Conservation (phyloP, 2,329 filamentous ascomycete species). For the Phoma sp. region DNA sequence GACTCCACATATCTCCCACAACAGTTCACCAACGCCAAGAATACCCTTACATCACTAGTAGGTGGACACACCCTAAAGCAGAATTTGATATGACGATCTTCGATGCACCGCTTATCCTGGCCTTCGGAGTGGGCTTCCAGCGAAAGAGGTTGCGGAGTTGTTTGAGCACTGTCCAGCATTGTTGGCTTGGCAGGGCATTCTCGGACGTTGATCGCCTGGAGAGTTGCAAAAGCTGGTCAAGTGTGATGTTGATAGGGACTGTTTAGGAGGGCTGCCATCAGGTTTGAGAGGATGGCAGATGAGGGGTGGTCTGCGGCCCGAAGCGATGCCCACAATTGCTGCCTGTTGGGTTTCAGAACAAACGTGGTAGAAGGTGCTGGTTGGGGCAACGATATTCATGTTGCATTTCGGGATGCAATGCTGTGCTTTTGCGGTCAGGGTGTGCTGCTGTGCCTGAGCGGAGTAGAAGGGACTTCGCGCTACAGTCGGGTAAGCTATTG, state of each 20-base stretch:
- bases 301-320: constrained; percentile 11
- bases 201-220: constrained; percentile 13
- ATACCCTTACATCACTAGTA: constrained; percentile 10
- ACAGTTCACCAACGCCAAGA: constrained; percentile 8
- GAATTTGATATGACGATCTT: constrained; percentile 6
- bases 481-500: constrained; percentile 10
- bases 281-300: constrained; percentile 7
- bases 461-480: not conserved
- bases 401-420: not conserved
- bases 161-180: constrained; percentile 1
- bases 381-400: not conserved
- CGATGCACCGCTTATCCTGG: not conserved
- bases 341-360: constrained; percentile 5
- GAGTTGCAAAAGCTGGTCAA: constrained; percentile 2
- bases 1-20: constrained; percentile 1
- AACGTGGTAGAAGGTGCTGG: not conserved
- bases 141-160: constrained; percentile 8
- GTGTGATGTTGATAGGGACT: not conserved
- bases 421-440: not conserved
- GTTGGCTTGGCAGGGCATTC: constrained; percentile 10
- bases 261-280: constrained; percentile 5
- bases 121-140: constrained; percentile 4
- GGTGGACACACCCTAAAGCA: constrained; percentile 1
- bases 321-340: constrained; percentile 9
- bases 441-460: not conserved